Percentiles rank a stretch among this genome's conserved stretches.
phyloP scores from a whole-genome alignment of 192 early-diverging fungal species.

The Backusella circina region DNA sequence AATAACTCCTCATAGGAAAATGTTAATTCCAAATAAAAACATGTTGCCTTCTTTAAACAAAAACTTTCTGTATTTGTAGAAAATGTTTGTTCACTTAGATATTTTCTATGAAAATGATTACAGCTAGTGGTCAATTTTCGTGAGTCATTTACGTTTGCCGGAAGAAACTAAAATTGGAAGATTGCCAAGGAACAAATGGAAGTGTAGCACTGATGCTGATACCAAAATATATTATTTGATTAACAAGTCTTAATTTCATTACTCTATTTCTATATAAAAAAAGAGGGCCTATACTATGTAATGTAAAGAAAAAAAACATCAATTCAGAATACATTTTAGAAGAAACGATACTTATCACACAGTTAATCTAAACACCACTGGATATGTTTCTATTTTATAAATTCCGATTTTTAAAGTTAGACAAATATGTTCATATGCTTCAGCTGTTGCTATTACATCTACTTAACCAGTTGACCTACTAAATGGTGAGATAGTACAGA shows the following conservation, averaged over 20 bases:
- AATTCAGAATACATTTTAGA: neutral
- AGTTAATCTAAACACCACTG: neutral
- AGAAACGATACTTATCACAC: neutral
- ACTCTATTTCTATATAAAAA: neutral
- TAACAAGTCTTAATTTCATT: neutral
- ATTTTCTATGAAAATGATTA: neutral
- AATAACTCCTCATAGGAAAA: neutral
- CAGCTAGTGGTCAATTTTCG: neutral
- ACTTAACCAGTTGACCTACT: neutral
- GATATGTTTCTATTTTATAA: neutral
- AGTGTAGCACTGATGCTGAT: neutral
- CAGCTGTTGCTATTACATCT: neutral
- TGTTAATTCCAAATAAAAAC: neutral
- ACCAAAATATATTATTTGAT: neutral
- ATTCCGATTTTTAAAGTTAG: neutral
- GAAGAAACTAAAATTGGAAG: too few relatives aligned
- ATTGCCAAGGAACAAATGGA: neutral
- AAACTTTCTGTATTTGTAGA: neutral
- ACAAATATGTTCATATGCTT: neutral
- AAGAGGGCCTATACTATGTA: neutral
- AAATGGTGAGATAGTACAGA: too few relatives aligned
- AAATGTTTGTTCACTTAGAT: neutral
- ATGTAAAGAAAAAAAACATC: neutral
- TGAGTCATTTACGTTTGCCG: neutral
- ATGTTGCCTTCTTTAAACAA: neutral